Evolutionary conservation across 2,329 filamentous ascomycete species (phyloP).

Genomic region (Tolypocladium ophioglossoides): DNA sequence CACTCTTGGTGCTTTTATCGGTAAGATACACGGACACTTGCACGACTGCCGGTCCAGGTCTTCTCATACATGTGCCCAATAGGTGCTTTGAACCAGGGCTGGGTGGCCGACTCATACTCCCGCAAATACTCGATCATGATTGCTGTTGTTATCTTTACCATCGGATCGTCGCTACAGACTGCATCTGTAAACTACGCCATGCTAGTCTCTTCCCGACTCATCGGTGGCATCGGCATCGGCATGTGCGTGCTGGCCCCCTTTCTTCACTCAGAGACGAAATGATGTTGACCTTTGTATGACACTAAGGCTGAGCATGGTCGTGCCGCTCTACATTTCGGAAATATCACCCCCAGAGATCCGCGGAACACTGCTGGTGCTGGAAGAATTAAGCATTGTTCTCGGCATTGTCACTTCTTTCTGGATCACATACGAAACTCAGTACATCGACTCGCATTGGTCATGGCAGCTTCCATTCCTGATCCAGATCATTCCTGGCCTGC

Average conservation of each 20-base stretch:
- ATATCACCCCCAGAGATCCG: constrained; percentile 37
- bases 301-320: constrained; percentile 19
- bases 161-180: constrained; percentile 33
- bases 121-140: constrained; percentile 22
- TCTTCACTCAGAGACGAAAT: no score
- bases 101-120: constrained; percentile 21
- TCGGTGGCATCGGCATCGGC: constrained; percentile 33
- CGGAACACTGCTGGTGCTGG: constrained; percentile 32
- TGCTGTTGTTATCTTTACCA: constrained; percentile 22
- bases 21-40: constrained; percentile 1
- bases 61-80: not conserved
- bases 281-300: no score
- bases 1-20: constrained; percentile 34
- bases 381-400: constrained; percentile 22
- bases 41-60: no score
- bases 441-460: constrained; percentile 13
- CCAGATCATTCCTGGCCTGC: constrained; percentile 15
- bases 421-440: constrained; percentile 19
- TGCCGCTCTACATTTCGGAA: constrained; percentile 34
- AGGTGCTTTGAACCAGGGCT: constrained; percentile 32
- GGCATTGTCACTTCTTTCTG: constrained; percentile 20
- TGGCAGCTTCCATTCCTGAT: constrained; percentile 19
- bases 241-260: constrained; percentile 10
- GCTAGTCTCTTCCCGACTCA: constrained; percentile 29
- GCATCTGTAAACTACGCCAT: constrained; percentile 27